Evolutionary conservation across 2,329 filamentous ascomycete species (phyloP).

Genomic region (Colletotrichum euphorbiae): DNA sequence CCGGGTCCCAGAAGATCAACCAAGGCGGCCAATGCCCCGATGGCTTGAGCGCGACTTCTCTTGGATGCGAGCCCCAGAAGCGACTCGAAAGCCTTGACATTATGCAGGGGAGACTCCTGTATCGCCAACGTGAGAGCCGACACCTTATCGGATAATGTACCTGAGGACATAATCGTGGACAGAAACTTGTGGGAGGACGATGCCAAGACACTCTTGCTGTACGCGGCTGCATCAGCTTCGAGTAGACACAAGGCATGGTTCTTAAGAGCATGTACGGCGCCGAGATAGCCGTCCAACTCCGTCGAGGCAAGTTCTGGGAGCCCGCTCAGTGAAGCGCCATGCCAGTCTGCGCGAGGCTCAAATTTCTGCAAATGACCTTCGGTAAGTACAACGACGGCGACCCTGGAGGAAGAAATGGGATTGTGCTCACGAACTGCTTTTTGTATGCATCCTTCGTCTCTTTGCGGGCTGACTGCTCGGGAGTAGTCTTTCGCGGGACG

Average conservation of each 20-base stretch:
- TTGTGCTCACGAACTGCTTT: conserved; percentile 47
- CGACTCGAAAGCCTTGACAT: conserved; percentile 87
- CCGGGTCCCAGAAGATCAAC: conserved; percentile 96
- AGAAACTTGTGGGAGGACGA: conserved; percentile 96
- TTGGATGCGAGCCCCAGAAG: conserved; percentile 88
- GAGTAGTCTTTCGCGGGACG: conserved; percentile 41
- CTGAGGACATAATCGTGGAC: conserved; percentile 95
- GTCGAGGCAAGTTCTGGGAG: conserved; percentile 60
- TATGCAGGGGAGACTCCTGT: conserved; percentile 96
- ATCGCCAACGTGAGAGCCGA: conserved; percentile 94
- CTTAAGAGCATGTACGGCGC: conserved; percentile 65
- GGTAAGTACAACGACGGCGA: conserved; percentile 18
- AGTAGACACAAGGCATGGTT: conserved; percentile 80
- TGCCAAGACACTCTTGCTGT: conserved; percentile 78
- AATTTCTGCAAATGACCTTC: conserved; percentile 56
- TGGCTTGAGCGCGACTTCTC: conserved; percentile 90
- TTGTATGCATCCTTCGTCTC: conserved; percentile 54
- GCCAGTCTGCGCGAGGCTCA: conserved; percentile 70
- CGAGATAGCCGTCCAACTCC: conserved; percentile 56
- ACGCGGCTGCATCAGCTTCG: conserved; percentile 81
- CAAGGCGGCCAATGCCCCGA: conserved; percentile 90
- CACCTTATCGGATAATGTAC: conserved; percentile 96
- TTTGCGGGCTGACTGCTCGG: not conserved
- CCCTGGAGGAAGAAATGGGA: not conserved
- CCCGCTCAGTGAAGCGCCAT: conserved; percentile 56